A percentile compares a stretch with the other conserved stretches of the same genome.
Conservation (phyloP, 1,284 basidiomycete genomes). For the Austroboletus sp. region DNA sequence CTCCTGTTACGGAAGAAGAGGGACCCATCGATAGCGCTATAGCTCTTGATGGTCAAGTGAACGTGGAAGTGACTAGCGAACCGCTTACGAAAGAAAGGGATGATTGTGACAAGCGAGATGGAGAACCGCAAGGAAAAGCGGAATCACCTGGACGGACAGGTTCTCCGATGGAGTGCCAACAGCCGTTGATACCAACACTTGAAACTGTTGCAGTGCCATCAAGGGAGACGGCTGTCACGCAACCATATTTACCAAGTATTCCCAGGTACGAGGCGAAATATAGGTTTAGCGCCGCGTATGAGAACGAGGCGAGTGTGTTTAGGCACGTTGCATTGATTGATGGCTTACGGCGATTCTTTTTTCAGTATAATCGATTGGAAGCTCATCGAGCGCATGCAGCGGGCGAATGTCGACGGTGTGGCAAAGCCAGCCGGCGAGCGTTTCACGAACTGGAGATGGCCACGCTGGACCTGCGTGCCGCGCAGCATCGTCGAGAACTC, state of each 20-base stretch:
- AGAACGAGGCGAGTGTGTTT: slow-evolving; percentile 22
- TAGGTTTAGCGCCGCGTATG: slow-evolving; percentile 24
- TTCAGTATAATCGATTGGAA: slow-evolving; percentile 29
- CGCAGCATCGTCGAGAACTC: slow-evolving; percentile 49
- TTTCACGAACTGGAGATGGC: slow-evolving; percentile 56
- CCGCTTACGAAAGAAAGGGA: slow-evolving; percentile 14
- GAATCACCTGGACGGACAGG: slow-evolving; percentile 5
- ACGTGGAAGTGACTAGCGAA: slow-evolving; percentile 9
- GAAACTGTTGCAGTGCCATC: slow-evolving; percentile 14
- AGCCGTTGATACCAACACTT: slow-evolving; percentile 2
- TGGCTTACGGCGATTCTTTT: slow-evolving; percentile 5
- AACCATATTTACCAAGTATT: slow-evolving; percentile 27
- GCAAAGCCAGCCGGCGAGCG: slow-evolving; percentile 43
- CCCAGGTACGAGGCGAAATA: slow-evolving; percentile 23
- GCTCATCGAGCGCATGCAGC: slow-evolving; percentile 37
- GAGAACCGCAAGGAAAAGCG: slow-evolving; percentile 9
- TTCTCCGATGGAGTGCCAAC: slow-evolving; percentile 8
- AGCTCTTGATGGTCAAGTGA: slow-evolving; percentile 4
- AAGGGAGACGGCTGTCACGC: slow-evolving; percentile 19
- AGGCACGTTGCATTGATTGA: slow-evolving; percentile 2
- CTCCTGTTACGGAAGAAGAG: slow-evolving; percentile 4
- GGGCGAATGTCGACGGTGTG: slow-evolving; percentile 38
- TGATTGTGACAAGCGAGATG: slow-evolving; percentile 11
- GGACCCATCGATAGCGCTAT: slow-evolving; percentile 1
- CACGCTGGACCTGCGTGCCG: slow-evolving; percentile 50